Evolutionary conservation across 2,329 filamentous ascomycete species (phyloP).

Genomic region (Paecilomyces sp.): DNA sequence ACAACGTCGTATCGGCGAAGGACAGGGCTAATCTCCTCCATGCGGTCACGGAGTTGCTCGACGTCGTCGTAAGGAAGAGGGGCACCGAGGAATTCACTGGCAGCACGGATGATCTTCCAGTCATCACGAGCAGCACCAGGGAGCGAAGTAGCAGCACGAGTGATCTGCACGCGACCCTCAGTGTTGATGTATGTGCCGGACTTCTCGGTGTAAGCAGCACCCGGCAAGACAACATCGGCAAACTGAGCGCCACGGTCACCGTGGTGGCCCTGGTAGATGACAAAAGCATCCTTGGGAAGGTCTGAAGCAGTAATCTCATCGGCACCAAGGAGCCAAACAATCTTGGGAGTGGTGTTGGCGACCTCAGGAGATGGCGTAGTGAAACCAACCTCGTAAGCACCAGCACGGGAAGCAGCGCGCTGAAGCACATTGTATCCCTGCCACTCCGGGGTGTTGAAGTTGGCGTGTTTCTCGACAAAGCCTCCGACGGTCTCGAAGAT

Average conservation of each 20-base stretch:
- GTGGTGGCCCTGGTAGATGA: slow-evolving; percentile 97
- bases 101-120: slow-evolving; percentile 97
- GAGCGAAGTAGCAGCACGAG: slow-evolving; percentile 78
- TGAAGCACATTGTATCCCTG: slow-evolving; percentile 97
- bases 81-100: slow-evolving; percentile 80
- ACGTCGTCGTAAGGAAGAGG: slow-evolving; percentile 92
- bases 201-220: slow-evolving; percentile 96
- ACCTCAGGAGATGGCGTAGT: slow-evolving; percentile 75
- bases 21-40: slow-evolving; percentile 89
- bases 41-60: slow-evolving; percentile 79
- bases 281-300: slow-evolving; percentile 91
- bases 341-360: slow-evolving; percentile 81
- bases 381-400: slow-evolving; percentile 94
- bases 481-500: slow-evolving; percentile 85
- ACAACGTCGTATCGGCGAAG: slow-evolving; percentile 86
- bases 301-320: slow-evolving; percentile 82
- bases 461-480: slow-evolving; percentile 90
- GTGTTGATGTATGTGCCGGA: slow-evolving; percentile 95
- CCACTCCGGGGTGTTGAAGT: slow-evolving; percentile 86
- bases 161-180: slow-evolving; percentile 92
- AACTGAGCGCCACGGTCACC: slow-evolving; percentile 89
- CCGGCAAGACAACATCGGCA: slow-evolving; percentile 88
- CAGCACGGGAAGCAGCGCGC: slow-evolving; percentile 81
- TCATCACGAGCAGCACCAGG: slow-evolving; percentile 88
- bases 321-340: slow-evolving; percentile 92